Evolutionary conservation across 2,329 filamentous ascomycete species (phyloP), one percentile per base, ranked within the genome.

Genomic region (Aspergillus luchuensis): DNA sequence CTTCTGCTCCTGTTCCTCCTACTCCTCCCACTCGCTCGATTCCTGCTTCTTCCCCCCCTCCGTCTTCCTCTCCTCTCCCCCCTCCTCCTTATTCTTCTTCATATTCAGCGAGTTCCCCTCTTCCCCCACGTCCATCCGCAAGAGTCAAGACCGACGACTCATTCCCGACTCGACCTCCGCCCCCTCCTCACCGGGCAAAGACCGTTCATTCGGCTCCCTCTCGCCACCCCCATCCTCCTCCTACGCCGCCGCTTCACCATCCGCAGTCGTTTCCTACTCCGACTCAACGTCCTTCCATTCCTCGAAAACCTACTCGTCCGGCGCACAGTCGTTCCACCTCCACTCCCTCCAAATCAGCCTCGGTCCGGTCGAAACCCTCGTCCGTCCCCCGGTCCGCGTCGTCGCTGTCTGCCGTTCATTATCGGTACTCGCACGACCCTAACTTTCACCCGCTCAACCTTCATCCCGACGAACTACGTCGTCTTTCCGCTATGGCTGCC

Each of bases 401-500:
- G 56, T 56, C 61, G 47, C 61, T 59, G 23, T 60, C 63, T 38
- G 57, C 56, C 41, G 50, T 58, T 38, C 55, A 67, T 56, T 58
- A 67, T 63, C 74, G 76, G 63, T 71, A 71, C 61, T 70, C 74
- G 17, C 69, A 71, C 70, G 74, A 75, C 63, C 82, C 83, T 65
- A 86, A 94, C 74, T 89, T 87, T 2, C 93, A 97, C 76, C 94
- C 94, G 41, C 85, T 97, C 56, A 97, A 97, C 72, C 86, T 96
- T 21, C 92, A 90, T 2, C 92, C 92, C 50, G 92, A 97, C 80
- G 89, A 97, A 83, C 86, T 92, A 71, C 90, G 91, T 76, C 87
- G 91, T 68, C 83, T 92, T 64, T 89, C 88, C 65, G 83, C 80
- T 71, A 83, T 83, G 79, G 79, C 81, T 58, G 79, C 81, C 63